Evolutionary conservation across 768 basidiomycete genomes (phyloP).

Genomic region (Strobilomyces dryophilus): DNA sequence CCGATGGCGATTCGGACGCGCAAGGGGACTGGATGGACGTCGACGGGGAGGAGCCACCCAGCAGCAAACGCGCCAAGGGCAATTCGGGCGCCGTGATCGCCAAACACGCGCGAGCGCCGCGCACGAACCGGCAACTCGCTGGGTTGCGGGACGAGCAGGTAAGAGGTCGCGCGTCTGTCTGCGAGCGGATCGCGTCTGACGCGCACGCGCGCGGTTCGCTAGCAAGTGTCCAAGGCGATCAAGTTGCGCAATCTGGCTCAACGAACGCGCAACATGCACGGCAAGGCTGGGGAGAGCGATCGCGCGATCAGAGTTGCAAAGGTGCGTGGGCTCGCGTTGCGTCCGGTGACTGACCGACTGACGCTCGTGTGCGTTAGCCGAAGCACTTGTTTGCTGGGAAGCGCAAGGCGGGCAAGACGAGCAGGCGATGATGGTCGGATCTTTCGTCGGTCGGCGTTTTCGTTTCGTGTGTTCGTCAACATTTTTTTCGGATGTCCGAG

Average conservation of each 20-base stretch:
- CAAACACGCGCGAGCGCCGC: slow-evolving; percentile 53
- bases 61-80: slow-evolving; percentile 58
- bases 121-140: slow-evolving; percentile 68
- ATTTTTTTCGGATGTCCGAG: neutral
- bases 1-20: slow-evolving; percentile 33
- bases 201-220: slow-evolving; percentile 2
- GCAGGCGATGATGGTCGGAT: slow-evolving; percentile 50
- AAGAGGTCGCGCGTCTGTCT: neutral
- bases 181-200: neutral
- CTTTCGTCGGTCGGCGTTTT: slow-evolving; percentile 4
- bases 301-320: slow-evolving; percentile 78
- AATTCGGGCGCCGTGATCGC: slow-evolving; percentile 54
- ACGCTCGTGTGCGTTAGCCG: slow-evolving; percentile 45
- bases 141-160: slow-evolving; percentile 78
- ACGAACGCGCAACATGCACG: slow-evolving; percentile 80
- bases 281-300: slow-evolving; percentile 89
- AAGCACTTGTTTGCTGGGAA: slow-evolving; percentile 86
- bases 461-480: neutral
- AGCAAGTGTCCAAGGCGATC: slow-evolving; percentile 80
- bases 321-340: slow-evolving; percentile 42
- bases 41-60: slow-evolving; percentile 46
- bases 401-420: slow-evolving; percentile 79
- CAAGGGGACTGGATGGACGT: slow-evolving; percentile 52
- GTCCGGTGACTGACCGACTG: neutral
- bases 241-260: slow-evolving; percentile 85